Percentiles rank a stretch among this genome's conserved stretches.
Conservation (phyloP, 2,329 filamentous ascomycete species). For the Phialophora chinensis region DNA sequence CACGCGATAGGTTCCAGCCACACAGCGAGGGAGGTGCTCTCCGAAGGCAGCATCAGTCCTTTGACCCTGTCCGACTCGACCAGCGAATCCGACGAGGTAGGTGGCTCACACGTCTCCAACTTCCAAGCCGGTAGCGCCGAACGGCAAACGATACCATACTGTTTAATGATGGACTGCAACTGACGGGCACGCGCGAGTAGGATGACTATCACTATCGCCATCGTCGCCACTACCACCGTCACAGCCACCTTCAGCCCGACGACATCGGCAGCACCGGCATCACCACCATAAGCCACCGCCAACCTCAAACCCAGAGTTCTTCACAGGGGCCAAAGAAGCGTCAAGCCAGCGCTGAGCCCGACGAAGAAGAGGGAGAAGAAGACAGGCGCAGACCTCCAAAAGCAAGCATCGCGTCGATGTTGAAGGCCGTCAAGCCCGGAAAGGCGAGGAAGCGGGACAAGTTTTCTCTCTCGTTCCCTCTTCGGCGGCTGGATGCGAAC, state of each 20-base stretch:
- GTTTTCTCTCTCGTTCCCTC: slow-evolving; percentile 26
- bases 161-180: background rate
- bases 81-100: slow-evolving; percentile 15
- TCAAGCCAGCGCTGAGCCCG: background rate
- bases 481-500: slow-evolving; percentile 20
- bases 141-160: background rate
- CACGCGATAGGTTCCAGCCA: slow-evolving; percentile 6
- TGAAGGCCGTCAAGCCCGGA: slow-evolving; percentile 7
- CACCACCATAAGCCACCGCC: background rate
- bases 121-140: background rate
- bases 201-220: background rate
- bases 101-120: background rate
- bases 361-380: background rate
- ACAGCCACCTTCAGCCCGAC: slow-evolving; percentile 7
- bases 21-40: background rate
- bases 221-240: background rate
- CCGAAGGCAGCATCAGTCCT: slow-evolving; percentile 17
- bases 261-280: background rate
- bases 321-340: slow-evolving; percentile 3
- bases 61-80: slow-evolving; percentile 7
- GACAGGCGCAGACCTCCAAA: background rate
- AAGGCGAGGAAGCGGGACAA: slow-evolving; percentile 12
- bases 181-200: background rate
- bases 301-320: background rate
- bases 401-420: slow-evolving; percentile 7